Base-by-base conservation (phyloP, 2,329 filamentous ascomycete genomes). In the Pleomassaria siparia region DNA sequence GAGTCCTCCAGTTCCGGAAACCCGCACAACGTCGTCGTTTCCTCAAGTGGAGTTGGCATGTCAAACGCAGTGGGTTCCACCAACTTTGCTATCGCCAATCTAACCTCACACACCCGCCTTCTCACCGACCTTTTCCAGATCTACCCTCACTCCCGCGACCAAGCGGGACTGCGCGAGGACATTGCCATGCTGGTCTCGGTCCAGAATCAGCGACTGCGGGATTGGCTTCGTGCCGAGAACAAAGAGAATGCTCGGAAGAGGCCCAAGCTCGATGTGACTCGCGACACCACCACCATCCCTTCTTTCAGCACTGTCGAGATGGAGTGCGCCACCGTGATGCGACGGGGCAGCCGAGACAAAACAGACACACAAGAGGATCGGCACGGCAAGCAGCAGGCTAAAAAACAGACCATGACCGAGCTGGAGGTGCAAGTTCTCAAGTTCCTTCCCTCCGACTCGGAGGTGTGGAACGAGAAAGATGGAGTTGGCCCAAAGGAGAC, bases 161-260 rank as follows among this genome's bases (percentile, higher is more conserved):
- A 50, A 2, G 44, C 37, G 4, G 49, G 52, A 1, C 11, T 64
- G 13, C 40, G 54, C 2, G 47, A 59, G 12, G 60, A 63, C 11
- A 57, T 64, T n/a, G 42, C 46, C 1, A 52, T 54, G 49, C 47
- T 66, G 18, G 46, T 44, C 0, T 43, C 56, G 0, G 22, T 55
- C 2, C 51, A 56, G 15, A 58, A 54, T 13, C 51, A 58, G 37
- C 35, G 43, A 2, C 11, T 64, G 5, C 26, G 43, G 3, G 36
- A 40, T 10, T 66, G 61, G 63, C 33, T 54, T 4, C 28, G 35
- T 5, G 43, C 13, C 18, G 39, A 37, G 16, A 37, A 37, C 6
- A 5, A 10, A 5, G 29, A n/a, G 29, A 9, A n/a, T 8, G n/a
- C 6, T 9, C 29, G 13, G 5, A 32, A 32, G 13, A 32, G 15